Percentiles rank a stretch among this genome's conserved stretches.
phyloP scores from a whole-genome alignment of 2,329 filamentous ascomycete genomes.

The Botryosphaeria agaves region DNA sequence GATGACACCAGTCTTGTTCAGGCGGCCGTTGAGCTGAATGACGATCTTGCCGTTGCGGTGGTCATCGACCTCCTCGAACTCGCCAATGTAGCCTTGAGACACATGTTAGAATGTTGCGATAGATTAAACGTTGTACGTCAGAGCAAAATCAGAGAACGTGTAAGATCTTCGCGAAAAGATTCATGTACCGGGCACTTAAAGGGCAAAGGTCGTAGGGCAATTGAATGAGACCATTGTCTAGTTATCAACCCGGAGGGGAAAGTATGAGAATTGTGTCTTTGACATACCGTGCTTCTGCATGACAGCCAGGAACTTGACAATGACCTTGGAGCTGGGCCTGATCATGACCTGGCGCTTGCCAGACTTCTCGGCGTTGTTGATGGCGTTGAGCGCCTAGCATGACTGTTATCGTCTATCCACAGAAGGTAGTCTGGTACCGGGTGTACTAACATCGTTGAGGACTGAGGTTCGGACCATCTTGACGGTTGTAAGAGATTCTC shows the following conservation, averaged over 20 bases:
- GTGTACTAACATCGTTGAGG: constrained; percentile 97
- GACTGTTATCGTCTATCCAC: no score
- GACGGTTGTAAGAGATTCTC: constrained; percentile 64
- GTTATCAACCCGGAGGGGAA: constrained; percentile 91
- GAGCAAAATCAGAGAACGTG: constrained; percentile 67
- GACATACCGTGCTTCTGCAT: constrained; percentile 99
- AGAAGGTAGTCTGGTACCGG: neutral
- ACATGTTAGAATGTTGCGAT: constrained; percentile 66
- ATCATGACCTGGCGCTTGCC: constrained; percentile 99
- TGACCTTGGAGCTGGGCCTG: constrained; percentile 97
- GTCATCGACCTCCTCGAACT: constrained; percentile 99
- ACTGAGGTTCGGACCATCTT: constrained; percentile 99
- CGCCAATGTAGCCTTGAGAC: constrained; percentile 80
- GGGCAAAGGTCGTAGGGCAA: constrained; percentile 73
- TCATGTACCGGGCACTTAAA: constrained; percentile 99
- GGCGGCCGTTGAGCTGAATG: constrained; percentile 95
- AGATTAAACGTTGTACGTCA: constrained; percentile 90
- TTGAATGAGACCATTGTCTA: constrained; percentile 78
- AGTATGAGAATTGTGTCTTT: constrained; percentile 5
- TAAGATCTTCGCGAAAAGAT: constrained; percentile 68
- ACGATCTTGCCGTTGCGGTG: constrained; percentile 99
- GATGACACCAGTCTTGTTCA: constrained; percentile 99
- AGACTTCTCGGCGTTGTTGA: constrained; percentile 99
- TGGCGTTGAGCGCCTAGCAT: constrained; percentile 47
- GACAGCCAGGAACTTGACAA: constrained; percentile 96